phyloP scores from a whole-genome alignment of 306 rosid species.

The Fragaria iinumae region DNA sequence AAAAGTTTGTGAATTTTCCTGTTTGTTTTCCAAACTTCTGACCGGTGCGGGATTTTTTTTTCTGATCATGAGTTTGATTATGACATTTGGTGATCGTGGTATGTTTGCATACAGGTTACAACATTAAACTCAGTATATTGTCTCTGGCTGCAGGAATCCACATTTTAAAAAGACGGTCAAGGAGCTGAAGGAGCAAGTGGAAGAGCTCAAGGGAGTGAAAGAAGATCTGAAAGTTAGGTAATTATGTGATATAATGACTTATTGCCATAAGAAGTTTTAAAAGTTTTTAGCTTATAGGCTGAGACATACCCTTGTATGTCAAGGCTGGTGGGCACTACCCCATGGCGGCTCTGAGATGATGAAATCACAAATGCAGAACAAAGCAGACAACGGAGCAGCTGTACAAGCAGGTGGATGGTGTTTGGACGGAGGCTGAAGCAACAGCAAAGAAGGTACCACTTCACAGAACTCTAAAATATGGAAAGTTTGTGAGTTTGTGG shows the following conservation, averaged over 20 bases:
- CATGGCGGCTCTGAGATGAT: conserved; percentile 80
- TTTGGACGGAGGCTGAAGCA: conserved; percentile 83
- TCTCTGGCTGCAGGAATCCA: conserved; percentile 49
- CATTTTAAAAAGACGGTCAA: conserved; percentile 75
- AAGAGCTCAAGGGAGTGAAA: conserved; percentile 72
- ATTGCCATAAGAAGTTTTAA: conserved; percentile 16
- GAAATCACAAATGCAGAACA: conserved; percentile 94
- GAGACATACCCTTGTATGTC: conserved; percentile 98
- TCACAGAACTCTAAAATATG: neutral
- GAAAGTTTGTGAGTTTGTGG: neutral
- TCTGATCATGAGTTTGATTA: neutral
- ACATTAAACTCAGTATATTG: neutral
- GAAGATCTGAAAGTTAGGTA: conserved; percentile 78
- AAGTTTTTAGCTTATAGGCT: conserved; percentile 48
- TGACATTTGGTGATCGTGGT: neutral
- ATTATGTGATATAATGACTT: conserved; percentile 19
- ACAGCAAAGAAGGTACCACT: conserved; percentile 72
- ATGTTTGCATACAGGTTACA: neutral
- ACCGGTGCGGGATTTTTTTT: neutral
- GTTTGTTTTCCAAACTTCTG: neutral
- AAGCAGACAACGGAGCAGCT: conserved; percentile 87
- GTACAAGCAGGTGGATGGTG: conserved; percentile 86
- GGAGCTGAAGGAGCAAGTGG: conserved; percentile 74
- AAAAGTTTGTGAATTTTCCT: neutral
- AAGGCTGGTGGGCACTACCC: conserved; percentile 75